Evolutionary conservation across 1,139 yeast species (phyloP).

Genomic region (Candida albicans): DNA sequence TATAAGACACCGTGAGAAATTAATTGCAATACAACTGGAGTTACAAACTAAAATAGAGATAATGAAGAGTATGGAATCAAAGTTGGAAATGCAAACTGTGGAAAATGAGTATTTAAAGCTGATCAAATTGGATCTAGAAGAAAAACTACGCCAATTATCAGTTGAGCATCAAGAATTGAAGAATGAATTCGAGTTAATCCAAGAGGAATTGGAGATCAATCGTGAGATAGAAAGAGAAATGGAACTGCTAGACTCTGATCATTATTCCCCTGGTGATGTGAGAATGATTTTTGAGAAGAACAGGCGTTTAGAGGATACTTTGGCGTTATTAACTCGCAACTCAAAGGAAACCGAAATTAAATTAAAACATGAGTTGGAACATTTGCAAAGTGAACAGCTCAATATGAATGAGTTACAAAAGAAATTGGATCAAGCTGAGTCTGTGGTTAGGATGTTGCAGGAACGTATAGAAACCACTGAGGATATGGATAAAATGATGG

Average conservation of each 20-base stretch:
- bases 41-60: constrained; percentile 11
- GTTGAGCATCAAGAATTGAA: constrained; percentile 37
- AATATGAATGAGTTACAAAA: constrained; percentile 14
- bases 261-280: constrained; percentile 20
- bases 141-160: constrained; percentile 29
- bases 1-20: constrained; percentile 20
- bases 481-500: constrained; percentile 52
- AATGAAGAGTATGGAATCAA: constrained; percentile 28
- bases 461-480: constrained; percentile 41
- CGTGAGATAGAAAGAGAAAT: constrained; percentile 42
- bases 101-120: constrained; percentile 56
- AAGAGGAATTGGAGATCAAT: constrained; percentile 48
- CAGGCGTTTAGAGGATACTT: constrained; percentile 38
- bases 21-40: constrained; percentile 20
- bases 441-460: constrained; percentile 44
- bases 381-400: constrained; percentile 22
- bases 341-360: constrained; percentile 24
- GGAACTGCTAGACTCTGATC: constrained; percentile 16
- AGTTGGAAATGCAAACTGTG: constrained; percentile 50
- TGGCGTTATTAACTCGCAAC: constrained; percentile 40
- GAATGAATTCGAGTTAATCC: constrained; percentile 40
- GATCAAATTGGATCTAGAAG: constrained; percentile 35
- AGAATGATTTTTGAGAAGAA: constrained; percentile 26
- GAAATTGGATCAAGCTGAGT: constrained; percentile 34
- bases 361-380: constrained; percentile 23